These are phyloP conservation scores for Talaromyces amestolkiae DNA, from an alignment of 2,329 filamentous ascomycete genomes.

Conservation along the genomic window DNA sequence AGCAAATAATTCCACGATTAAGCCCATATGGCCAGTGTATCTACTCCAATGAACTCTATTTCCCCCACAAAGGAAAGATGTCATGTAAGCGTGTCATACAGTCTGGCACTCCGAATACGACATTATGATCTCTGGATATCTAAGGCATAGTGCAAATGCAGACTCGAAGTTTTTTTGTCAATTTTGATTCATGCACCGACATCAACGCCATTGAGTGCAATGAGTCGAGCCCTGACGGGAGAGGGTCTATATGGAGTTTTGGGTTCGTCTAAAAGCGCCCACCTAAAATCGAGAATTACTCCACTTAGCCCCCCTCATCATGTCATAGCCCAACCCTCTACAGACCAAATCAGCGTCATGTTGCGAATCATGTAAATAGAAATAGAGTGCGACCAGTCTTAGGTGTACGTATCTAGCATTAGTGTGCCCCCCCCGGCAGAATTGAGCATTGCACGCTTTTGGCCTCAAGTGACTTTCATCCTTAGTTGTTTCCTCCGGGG, in stretches of 20 bases:
- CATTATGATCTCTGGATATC: background rate
- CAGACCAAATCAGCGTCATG: background rate
- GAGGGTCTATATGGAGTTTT: background rate
- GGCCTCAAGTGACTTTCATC: background rate
- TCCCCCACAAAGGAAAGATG: too few species aligned
- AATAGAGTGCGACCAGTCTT: background rate
- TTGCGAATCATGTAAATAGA: background rate
- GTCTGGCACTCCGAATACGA: background rate
- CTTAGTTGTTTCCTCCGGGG: background rate
- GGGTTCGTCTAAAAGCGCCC: background rate
- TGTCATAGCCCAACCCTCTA: background rate
- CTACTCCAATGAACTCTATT: too few species aligned
- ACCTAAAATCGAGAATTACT: background rate
- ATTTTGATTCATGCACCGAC: background rate
- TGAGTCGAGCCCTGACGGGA: background rate
- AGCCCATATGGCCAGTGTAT: too few species aligned
- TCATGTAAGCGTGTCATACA: too few species aligned
- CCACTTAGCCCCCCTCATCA: conserved; percentile 6
- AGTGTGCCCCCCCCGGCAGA: background rate
- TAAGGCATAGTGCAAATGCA: background rate
- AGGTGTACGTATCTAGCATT: background rate
- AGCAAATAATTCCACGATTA: too few species aligned
- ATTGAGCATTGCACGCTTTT: background rate
- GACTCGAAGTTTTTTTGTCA: background rate
- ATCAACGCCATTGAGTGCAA: background rate